A percentile compares a stretch with the other conserved stretches of the same genome.
Evolutionary conservation across 306 rosid species (phyloP).

Genomic region (Dalbergia oliveri): DNA sequence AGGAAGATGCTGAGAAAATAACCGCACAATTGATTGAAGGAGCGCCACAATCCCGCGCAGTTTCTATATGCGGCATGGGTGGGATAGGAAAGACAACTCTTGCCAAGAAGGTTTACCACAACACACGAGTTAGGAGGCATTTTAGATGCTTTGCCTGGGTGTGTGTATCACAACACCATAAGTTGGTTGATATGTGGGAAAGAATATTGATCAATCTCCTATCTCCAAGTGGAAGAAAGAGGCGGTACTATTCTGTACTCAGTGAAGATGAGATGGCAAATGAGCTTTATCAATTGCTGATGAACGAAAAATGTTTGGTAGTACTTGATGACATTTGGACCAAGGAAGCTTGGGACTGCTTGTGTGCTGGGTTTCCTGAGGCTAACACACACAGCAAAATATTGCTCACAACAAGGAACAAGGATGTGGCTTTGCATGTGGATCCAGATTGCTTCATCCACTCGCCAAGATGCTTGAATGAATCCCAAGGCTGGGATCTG

Average conservation of each 20-base stretch:
- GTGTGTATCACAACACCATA: not conserved
- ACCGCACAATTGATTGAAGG: not conserved
- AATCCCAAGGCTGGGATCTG: too few relatives aligned
- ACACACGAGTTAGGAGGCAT: not conserved
- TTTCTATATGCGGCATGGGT: not conserved
- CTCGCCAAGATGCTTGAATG: too few relatives aligned
- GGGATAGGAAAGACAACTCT: not conserved
- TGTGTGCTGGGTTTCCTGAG: too few relatives aligned
- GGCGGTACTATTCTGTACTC: not conserved
- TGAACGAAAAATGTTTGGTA: not conserved
- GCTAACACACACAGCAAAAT: too few relatives aligned
- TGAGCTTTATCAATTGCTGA: not conserved
- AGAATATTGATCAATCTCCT: not conserved
- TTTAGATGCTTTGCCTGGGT: not conserved
- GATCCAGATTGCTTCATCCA: too few relatives aligned
- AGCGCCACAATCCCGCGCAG: not conserved
- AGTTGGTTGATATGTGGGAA: not conserved
- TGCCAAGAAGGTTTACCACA: not conserved
- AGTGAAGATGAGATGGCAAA: not conserved
- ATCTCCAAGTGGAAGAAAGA: not conserved
- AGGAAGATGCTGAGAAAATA: too few relatives aligned
- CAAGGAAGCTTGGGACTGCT: not conserved
- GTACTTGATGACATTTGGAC: not conserved
- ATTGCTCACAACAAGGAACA: too few relatives aligned
- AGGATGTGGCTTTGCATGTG: too few relatives aligned